These are phyloP conservation scores for Geotrichum aggregatum DNA, from an alignment of 1,139 yeast genomes.

Conservation along the genomic window DNA sequence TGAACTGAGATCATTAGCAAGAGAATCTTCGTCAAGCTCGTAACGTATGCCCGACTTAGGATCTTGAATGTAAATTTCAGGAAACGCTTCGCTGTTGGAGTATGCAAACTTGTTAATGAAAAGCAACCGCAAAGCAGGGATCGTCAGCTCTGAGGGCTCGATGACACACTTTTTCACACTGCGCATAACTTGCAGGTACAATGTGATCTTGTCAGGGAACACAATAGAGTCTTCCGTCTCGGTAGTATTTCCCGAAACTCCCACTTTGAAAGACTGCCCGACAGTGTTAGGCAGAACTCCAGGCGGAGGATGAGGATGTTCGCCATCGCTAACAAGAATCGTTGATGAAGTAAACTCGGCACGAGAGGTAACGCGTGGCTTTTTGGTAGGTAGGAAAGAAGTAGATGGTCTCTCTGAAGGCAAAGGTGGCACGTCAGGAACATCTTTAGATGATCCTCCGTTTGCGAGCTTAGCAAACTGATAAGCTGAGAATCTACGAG, in stretches of 20 bases:
- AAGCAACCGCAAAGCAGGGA: constrained; percentile 62
- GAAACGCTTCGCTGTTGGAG: constrained; percentile 57
- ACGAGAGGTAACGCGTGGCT: constrained; percentile 28
- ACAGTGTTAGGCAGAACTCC: not conserved
- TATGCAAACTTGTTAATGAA: constrained; percentile 87
- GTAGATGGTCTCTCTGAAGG: constrained; percentile 18
- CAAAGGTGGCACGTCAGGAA: constrained; percentile 21
- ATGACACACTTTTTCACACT: constrained; percentile 59
- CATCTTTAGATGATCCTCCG: constrained; percentile 24
- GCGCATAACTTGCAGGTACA: constrained; percentile 57
- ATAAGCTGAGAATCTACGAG: constrained; percentile 86
- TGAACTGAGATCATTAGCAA: constrained; percentile 51
- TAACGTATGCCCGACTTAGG: constrained; percentile 57
- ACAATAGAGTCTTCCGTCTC: constrained; percentile 5
- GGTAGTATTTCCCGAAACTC: not conserved
- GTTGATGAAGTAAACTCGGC: constrained; percentile 33
- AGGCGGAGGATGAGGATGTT: constrained; percentile 9
- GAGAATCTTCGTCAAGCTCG: constrained; percentile 69
- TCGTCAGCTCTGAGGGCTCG: constrained; percentile 48
- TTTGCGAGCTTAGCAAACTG: constrained; percentile 79
- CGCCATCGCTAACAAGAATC: constrained; percentile 20
- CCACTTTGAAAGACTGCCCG: not conserved
- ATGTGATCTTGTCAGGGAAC: constrained; percentile 26
- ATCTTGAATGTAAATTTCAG: constrained; percentile 76
- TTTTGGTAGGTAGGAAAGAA: constrained; percentile 30